Conservation (phyloP, 495 filamentous ascomycete genomes). For the Tuber aestivum region DNA sequence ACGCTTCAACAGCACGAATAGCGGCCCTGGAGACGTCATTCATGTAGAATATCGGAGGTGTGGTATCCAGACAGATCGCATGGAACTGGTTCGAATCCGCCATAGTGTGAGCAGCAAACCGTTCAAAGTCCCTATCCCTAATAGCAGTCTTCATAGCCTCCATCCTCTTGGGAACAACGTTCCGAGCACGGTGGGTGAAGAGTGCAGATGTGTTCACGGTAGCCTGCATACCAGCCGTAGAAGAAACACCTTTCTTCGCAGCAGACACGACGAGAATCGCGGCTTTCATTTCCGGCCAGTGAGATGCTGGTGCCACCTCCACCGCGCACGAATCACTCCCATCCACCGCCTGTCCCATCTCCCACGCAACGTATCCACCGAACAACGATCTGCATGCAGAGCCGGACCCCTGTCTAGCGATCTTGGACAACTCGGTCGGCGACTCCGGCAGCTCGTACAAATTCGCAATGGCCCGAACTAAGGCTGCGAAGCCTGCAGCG, state of each 20-base stretch:
- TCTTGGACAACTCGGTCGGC: conserved; percentile 71
- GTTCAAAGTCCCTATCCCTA: conserved; percentile 64
- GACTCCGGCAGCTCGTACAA: conserved; percentile 76
- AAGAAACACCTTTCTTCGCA: conserved; percentile 88
- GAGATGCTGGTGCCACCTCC: conserved; percentile 72
- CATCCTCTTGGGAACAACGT: conserved; percentile 80
- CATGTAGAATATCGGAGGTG: conserved; percentile 96
- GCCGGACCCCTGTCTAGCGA: conserved; percentile 91
- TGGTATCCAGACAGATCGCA: conserved; percentile 86
- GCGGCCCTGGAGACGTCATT: conserved; percentile 85
- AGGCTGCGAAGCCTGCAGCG: conserved; percentile 89
- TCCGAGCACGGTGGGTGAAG: conserved; percentile 63
- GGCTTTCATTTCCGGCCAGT: conserved; percentile 95
- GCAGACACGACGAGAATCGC: conserved; percentile 82
- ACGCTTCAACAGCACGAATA: conserved; percentile 76
- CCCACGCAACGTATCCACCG: conserved; percentile 94
- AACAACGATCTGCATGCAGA: conserved; percentile 88
- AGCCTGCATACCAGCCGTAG: conserved; percentile 91
- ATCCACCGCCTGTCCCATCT: conserved; percentile 63
- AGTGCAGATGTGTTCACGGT: conserved; percentile 81
- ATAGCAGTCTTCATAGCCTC: conserved; percentile 79
- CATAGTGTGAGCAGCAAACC: conserved; percentile 90
- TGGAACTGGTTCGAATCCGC: conserved; percentile 95
- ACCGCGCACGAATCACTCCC: conserved; percentile 79
- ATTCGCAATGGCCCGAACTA: conserved; percentile 86